Percentiles rank a stretch among this genome's conserved stretches.
Conservation (phyloP, 106 monocot genomes). For the Platanthera guangdongensis region DNA sequence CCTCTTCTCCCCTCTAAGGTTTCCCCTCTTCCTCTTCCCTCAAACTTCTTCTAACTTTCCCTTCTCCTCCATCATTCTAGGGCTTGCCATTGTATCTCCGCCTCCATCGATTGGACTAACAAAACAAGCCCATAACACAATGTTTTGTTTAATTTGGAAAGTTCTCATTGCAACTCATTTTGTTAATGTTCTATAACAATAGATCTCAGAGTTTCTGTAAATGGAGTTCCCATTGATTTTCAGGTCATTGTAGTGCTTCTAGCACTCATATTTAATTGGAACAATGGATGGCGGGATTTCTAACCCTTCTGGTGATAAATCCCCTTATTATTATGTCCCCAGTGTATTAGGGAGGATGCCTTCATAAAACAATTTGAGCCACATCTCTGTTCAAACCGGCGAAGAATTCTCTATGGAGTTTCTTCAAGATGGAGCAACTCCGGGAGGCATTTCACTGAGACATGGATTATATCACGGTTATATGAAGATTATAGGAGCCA, state of each 20-base stretch:
- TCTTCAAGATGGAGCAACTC: slow-evolving; percentile 42
- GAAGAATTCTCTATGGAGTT: slow-evolving; percentile 63
- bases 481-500: slow-evolving; percentile 15
- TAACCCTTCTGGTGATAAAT: slow-evolving; percentile 14
- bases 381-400: slow-evolving; percentile 58
- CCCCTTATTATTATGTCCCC: slow-evolving; percentile 8
- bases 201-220: not conserved
- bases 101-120: too few relatives aligned
- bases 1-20: too few relatives aligned
- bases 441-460: slow-evolving; percentile 13
- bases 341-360: slow-evolving; percentile 7
- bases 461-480: slow-evolving; percentile 11
- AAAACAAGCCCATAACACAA: too few relatives aligned
- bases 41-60: too few relatives aligned
- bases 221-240: not conserved
- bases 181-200: not conserved
- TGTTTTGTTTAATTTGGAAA: too few relatives aligned
- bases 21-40: too few relatives aligned
- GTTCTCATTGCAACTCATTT: not conserved
- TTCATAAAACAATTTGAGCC: slow-evolving; percentile 20
- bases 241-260: not conserved
- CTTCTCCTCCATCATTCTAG: too few relatives aligned
- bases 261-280: not conserved
- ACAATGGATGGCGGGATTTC: slow-evolving; percentile 26
- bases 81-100: too few relatives aligned